Evolutionary conservation across 208 protist genomes (phyloP), one percentile per base, ranked within the genome.

Genomic region (Trypanosoma vivax): DNA sequence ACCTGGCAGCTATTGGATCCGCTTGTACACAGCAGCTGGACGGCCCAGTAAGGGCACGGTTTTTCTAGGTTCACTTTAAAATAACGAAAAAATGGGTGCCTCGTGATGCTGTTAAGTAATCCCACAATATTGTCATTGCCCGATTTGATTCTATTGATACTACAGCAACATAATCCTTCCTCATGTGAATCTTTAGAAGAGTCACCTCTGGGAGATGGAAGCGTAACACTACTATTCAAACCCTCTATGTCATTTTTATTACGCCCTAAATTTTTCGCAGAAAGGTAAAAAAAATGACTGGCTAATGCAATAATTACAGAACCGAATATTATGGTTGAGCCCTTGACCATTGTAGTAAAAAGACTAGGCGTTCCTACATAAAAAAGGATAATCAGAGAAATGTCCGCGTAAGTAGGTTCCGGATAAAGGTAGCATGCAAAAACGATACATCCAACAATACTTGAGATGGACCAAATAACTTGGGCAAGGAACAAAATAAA

Each of bases 1-100:
- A 95, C 67, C 24, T 78, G 55, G 45, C 88, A 95, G 25, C 62
- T 69, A 57, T 88, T 90, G 49, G 89, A 73, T 5, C 73, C 69
- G 23, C 63, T 70, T 27, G 68, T 89, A 68, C 88, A 95, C 23
- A 92, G 53, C 39, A 90, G 54, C 23, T 58, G 71, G 7, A 90
- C 85, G 5, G 74, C 88, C 88, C 88, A 95, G 46, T 86, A 95
- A 10, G 83, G 85, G 54, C 88, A 95, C 1, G 48, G 51, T 41
- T 83, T 87, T 19, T 90, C 79, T 14, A 68, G 76, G 64, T 89
- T 90, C 3, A 90, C 76, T 54, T 92, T 93, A 68, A 82, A 95
- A 57, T 87, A 95, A 35, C 85, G 82, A 65, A 93, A 95, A 73
- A 81, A 95, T 1, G 81, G 68, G 9, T 73, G 60, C 3, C 42